phyloP scores from a whole-genome alignment of 75 land plant genomes.

The Chamaecyparis obtusa region DNA sequence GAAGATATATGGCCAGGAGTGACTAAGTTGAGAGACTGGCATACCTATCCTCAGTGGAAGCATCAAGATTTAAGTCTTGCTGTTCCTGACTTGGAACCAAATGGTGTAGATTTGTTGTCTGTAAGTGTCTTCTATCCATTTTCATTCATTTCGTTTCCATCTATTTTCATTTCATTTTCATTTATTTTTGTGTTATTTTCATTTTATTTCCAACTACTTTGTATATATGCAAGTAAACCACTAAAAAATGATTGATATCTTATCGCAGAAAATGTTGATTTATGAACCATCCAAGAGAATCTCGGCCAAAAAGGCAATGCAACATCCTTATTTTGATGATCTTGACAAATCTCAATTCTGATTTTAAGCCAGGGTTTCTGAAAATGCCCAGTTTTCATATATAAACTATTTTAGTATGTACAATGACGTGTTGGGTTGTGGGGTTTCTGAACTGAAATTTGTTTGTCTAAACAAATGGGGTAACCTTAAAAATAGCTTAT shows the following conservation, averaged over 20 bases:
- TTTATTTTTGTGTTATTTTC: not conserved
- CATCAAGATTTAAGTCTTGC: slow-evolving; percentile 44
- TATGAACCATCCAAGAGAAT: slow-evolving; percentile 64
- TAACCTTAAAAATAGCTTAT: too few species aligned
- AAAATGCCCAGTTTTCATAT: too few species aligned
- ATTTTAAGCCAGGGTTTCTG: too few species aligned
- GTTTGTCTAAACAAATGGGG: too few species aligned
- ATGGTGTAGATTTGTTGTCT: slow-evolving; percentile 66
- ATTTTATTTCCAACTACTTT: not conserved
- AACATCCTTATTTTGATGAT: too few species aligned
- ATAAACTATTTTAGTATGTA: too few species aligned
- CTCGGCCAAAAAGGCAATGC: too few species aligned
- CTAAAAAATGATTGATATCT: not conserved
- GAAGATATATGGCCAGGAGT: slow-evolving; percentile 24
- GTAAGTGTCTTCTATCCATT: slow-evolving; percentile 30
- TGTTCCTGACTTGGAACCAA: slow-evolving; percentile 62
- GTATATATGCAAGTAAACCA: not conserved
- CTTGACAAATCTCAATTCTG: too few species aligned
- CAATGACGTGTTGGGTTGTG: too few species aligned
- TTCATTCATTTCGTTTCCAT: not conserved
- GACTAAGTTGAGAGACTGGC: too few species aligned
- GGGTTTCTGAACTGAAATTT: too few species aligned
- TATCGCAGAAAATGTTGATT: slow-evolving; percentile 76
- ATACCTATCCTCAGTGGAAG: slow-evolving; percentile 39
- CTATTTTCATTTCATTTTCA: too few species aligned